These are phyloP conservation scores for Penicillium italicum DNA, from an alignment of 2,329 filamentous ascomycete genomes.

Conservation along the genomic window DNA sequence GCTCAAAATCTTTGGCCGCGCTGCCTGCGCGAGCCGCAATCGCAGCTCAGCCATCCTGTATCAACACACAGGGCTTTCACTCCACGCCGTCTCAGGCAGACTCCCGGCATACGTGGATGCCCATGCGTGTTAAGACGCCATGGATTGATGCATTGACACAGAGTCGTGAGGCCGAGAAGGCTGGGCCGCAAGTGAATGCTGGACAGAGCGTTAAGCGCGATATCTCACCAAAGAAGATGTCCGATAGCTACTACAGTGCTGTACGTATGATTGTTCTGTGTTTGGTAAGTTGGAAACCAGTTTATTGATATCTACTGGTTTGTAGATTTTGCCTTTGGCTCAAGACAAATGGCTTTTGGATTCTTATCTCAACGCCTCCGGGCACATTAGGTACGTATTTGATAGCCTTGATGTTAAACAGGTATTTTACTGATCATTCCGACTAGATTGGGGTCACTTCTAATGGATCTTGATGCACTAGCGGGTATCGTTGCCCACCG, in stretches of 20 bases:
- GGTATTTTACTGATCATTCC: slow-evolving; percentile 19
- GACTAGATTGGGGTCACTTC: slow-evolving; percentile 61
- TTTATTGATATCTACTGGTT: not conserved
- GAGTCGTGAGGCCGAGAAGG: slow-evolving; percentile 45
- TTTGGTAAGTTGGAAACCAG: not conserved
- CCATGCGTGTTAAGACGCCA: slow-evolving; percentile 60
- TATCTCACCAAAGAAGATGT: slow-evolving; percentile 65
- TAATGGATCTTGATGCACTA: slow-evolving; percentile 77
- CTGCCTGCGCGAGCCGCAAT: slow-evolving; percentile 12
- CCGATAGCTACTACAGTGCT: slow-evolving; percentile 66
- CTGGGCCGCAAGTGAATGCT: slow-evolving; percentile 18
- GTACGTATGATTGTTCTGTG: slow-evolving; percentile 42
- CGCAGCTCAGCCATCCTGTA: slow-evolving; percentile 11
- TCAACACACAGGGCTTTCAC: slow-evolving; percentile 26
- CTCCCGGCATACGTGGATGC: slow-evolving; percentile 44
- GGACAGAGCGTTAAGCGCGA: slow-evolving; percentile 48
- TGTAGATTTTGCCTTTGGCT: slow-evolving; percentile 62
- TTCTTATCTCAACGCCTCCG: slow-evolving; percentile 71
- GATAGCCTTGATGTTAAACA: not conserved
- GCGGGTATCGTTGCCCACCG: slow-evolving; percentile 74
- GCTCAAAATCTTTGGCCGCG: slow-evolving; percentile 19
- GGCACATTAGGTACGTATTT: slow-evolving; percentile 59
- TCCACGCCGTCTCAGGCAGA: slow-evolving; percentile 25
- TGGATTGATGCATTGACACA: slow-evolving; percentile 64
- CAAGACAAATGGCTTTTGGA: slow-evolving; percentile 74